These are phyloP conservation scores for Alternaria consortialis DNA, from an alignment of 2,329 filamentous ascomycete genomes.

Conservation along the genomic window DNA sequence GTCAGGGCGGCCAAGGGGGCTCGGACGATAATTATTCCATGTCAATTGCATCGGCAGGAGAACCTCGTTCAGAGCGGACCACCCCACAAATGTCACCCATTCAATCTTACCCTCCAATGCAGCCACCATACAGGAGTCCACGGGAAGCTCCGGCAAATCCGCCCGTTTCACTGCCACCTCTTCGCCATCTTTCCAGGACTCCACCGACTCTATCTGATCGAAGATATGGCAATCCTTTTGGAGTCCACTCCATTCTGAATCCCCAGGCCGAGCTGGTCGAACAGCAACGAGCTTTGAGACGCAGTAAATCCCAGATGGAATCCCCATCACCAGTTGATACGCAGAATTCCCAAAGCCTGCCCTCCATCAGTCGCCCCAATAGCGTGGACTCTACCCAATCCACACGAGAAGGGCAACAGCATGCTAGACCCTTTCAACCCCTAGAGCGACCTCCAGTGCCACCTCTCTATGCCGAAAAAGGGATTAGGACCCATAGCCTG, in stretches of 20 bases:
- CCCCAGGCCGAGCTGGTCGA: conserved; percentile 50
- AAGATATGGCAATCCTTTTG: conserved; percentile 48
- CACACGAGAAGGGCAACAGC: conserved; percentile 33
- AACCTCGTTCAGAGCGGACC: conserved; percentile 35
- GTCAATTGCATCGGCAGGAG: conserved; percentile 37
- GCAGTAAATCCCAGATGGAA: conserved; percentile 57
- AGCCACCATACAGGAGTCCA: conserved; percentile 34
- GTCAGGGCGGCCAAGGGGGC: conserved; percentile 39
- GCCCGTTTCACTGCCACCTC: conserved; percentile 44
- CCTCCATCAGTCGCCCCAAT: conserved; percentile 47
- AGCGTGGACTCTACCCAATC: conserved; percentile 48
- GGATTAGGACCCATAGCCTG: conserved; percentile 62
- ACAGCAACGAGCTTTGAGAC: conserved; percentile 45
- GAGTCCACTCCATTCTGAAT: conserved; percentile 59
- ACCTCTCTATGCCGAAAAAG: conserved; percentile 66
- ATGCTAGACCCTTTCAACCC: conserved; percentile 37
- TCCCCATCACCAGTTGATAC: conserved; percentile 51
- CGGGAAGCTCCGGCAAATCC: conserved; percentile 27
- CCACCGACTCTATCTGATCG: conserved; percentile 45
- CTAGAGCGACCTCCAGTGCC: conserved; percentile 48
- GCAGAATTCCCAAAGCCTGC: conserved; percentile 45
- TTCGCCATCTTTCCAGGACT: conserved; percentile 48
- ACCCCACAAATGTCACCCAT: conserved; percentile 43
- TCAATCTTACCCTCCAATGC: conserved; percentile 37
- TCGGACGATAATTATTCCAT: conserved; percentile 44